Evolutionary conservation across 805 yeast genomes (phyloP), one percentile per base, ranked within the genome.

Genomic region (Saturnispora kantuleensis): DNA sequence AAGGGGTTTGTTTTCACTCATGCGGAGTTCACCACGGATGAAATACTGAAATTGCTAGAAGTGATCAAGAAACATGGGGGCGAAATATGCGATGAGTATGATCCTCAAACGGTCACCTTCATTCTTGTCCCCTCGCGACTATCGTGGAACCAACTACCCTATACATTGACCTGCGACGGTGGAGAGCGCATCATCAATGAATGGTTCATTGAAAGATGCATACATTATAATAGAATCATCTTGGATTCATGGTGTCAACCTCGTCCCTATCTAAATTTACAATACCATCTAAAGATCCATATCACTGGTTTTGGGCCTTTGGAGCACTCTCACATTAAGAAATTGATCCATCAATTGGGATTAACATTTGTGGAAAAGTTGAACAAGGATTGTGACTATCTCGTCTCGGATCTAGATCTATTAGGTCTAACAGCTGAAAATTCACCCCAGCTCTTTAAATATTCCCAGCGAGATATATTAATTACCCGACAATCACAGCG

Each of bases 321-420:
- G 15, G 66, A 62, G 38, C 51, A 50, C 17, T 43, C 56, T 4
- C 66, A 62, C 41, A 36, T 58, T 3, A 76, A 74, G 8, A 82
- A 83, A 55, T 67, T 90, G 37, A 67, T 86, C 8, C 54, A 65
- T 15, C 56, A 71, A 28, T 53, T 83, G 18, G 79, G 81, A 21
- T 75, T 81, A 42, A 65, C 66, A 35, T 68, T 70, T 44, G 63
- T 69, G 39, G 75, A 71, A 0, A 64, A 71, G 2, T 64, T 85
- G 44, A 71, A 73, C 3, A 54, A 67, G 5, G 62, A 66, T 10
- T 64, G 83, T 35, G 83, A 82, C 52, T 55, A 81, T 12, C 63
- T 86, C 30, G 63, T 85, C 2, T 65, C 77, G 26, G 77, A 78
- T 53, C 59, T 74, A 37, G 63, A 71, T 32, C 52, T 74, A 7